These are phyloP conservation scores for Omphalotus olearius DNA, from an alignment of 1,284 basidiomycete species.

Conservation along the genomic window DNA sequence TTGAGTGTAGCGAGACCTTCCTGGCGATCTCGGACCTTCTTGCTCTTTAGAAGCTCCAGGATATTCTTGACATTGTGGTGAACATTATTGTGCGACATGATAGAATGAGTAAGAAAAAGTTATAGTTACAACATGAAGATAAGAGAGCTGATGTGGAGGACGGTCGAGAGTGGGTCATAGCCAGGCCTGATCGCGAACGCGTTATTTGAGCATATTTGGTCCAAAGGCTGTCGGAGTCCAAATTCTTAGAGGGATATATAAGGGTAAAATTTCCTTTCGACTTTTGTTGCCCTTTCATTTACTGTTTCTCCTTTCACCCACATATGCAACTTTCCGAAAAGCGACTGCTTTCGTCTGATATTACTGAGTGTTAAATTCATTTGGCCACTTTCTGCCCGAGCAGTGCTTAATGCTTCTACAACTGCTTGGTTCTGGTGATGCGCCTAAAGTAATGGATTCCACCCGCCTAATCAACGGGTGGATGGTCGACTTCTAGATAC, in stretches of 20 bases:
- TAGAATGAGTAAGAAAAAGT: constrained; percentile 3
- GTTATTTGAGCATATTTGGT: background rate
- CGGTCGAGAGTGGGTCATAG: constrained; percentile 19
- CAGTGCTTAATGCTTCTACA: constrained; percentile 47
- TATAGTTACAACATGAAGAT: too few species aligned
- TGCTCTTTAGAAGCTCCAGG: constrained; percentile 50
- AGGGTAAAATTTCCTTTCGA: background rate
- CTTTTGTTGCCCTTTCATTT: background rate
- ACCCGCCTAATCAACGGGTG: constrained; percentile 45
- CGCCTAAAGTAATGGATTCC: constrained; percentile 47
- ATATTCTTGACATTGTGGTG: constrained; percentile 23
- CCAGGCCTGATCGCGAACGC: too few species aligned
- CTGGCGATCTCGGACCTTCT: constrained; percentile 71
- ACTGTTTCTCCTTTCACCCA: background rate
- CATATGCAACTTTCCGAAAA: background rate
- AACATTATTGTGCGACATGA: constrained; percentile 2
- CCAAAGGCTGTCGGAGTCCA: background rate
- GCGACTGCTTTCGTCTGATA: background rate
- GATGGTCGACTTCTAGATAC: constrained; percentile 37
- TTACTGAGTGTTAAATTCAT: background rate
- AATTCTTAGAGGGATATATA: background rate
- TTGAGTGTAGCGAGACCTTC: constrained; percentile 60
- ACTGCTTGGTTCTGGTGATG: constrained; percentile 75
- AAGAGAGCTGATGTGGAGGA: too few species aligned
- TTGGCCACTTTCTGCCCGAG: constrained; percentile 70